These are phyloP conservation scores for Penicillium daleae DNA, from an alignment of 495 filamentous ascomycete genomes.

Conservation along the genomic window DNA sequence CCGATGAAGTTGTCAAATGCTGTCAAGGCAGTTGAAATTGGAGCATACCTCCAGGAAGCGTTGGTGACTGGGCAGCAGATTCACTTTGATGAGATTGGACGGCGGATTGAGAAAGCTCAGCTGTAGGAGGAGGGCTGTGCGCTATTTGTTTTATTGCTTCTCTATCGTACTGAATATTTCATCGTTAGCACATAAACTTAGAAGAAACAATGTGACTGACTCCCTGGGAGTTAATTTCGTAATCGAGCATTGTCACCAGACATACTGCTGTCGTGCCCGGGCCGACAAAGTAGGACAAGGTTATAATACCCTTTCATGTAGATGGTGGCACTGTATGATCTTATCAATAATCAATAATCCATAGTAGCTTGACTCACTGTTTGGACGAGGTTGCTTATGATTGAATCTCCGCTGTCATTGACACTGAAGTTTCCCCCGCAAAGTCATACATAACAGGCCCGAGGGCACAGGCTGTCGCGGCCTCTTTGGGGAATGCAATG, in stretches of 20 bases:
- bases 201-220: neutral
- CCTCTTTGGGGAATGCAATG: neutral
- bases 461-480: neutral
- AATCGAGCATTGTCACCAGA: neutral
- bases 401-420: neutral
- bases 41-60: slow-evolving; percentile 58
- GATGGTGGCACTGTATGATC: neutral
- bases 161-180: neutral
- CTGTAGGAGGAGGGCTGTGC: slow-evolving; percentile 16
- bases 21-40: slow-evolving; percentile 62
- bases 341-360: no score
- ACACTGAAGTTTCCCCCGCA: neutral
- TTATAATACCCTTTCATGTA: neutral
- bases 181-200: neutral
- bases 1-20: slow-evolving; percentile 57
- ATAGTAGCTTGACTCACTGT: no score
- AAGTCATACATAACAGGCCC: neutral
- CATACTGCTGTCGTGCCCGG: no score
- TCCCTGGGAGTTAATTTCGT: neutral
- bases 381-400: no score
- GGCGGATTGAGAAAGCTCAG: slow-evolving; percentile 41
- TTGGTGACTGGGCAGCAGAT: slow-evolving; percentile 60
- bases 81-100: slow-evolving; percentile 52
- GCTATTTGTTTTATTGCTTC: neutral
- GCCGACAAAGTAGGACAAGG: neutral